Percentiles rank a stretch among this genome's conserved stretches.
phyloP scores from a whole-genome alignment of 805 yeast species.

The Helenozyma rhizophorensis region DNA sequence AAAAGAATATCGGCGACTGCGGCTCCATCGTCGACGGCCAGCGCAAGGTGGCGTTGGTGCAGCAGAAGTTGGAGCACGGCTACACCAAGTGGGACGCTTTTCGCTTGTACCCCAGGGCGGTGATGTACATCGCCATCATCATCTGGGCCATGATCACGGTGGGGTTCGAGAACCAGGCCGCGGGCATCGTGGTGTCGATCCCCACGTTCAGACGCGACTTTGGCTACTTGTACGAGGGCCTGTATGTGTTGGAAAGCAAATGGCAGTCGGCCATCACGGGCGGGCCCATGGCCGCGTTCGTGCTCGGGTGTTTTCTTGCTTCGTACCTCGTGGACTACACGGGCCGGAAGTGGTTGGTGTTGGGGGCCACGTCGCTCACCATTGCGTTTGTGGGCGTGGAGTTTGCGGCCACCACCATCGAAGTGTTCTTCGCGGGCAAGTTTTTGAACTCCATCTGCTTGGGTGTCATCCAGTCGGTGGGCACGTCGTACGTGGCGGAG shows the following conservation, averaged over 20 bases:
- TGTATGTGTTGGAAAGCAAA: no score
- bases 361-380: background rate
- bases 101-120: background rate
- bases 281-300: background rate
- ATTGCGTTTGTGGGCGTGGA: background rate
- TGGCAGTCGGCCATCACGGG: no score
- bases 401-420: background rate
- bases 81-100: background rate
- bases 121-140: background rate
- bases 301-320: background rate
- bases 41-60: background rate
- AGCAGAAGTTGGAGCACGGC: background rate
- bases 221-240: no score
- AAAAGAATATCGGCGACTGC: no score
- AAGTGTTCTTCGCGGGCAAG: background rate
- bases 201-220: no score
- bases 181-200: no score
- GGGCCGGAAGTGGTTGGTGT: background rate
- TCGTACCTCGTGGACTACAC: background rate
- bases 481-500: background rate
- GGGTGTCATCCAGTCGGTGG: background rate
- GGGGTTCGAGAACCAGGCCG: no score
- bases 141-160: background rate
- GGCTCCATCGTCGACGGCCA: no score
- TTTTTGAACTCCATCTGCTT: background rate